phyloP scores from a whole-genome alignment of 148 eudicot genomes.

The Rhododendron vialii region DNA sequence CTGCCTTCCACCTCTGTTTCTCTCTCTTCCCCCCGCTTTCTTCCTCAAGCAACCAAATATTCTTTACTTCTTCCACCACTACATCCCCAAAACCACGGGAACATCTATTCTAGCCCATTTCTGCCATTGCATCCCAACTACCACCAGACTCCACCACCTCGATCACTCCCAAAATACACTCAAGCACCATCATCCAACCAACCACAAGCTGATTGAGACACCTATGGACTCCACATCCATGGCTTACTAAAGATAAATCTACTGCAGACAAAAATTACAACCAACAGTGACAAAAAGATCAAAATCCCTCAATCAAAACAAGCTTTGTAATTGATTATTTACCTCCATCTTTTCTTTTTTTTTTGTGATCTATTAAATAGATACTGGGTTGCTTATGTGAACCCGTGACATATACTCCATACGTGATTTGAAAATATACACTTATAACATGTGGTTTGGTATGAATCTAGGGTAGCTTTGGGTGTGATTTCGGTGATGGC shows the following conservation, averaged over 20 bases:
- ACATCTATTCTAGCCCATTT: not conserved
- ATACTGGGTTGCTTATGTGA: not conserved
- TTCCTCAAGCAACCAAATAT: not conserved
- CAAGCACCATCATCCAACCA: not conserved
- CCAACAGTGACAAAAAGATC: not conserved
- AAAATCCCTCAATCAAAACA: not conserved
- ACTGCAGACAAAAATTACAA: not conserved
- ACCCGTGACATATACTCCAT: not conserved
- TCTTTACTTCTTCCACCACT: not conserved
- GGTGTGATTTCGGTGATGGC: not conserved
- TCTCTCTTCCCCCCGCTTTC: not conserved
- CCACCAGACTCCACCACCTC: not conserved
- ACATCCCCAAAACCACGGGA: not conserved
- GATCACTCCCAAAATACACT: not conserved
- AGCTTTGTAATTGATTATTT: not conserved
- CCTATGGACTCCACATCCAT: not conserved
- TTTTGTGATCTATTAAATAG: not conserved
- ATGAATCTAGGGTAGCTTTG: not conserved
- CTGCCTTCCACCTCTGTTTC: not conserved
- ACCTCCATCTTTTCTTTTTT: not conserved
- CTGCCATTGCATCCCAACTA: not conserved
- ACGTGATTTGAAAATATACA: not conserved
- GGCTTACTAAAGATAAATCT: not conserved
- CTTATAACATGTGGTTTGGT: not conserved
- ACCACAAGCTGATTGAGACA: not conserved